Evolutionary conservation across 306 rosid genomes (phyloP), one percentile per base, ranked within the genome.

Genomic region (Dalbergia cultrata): DNA sequence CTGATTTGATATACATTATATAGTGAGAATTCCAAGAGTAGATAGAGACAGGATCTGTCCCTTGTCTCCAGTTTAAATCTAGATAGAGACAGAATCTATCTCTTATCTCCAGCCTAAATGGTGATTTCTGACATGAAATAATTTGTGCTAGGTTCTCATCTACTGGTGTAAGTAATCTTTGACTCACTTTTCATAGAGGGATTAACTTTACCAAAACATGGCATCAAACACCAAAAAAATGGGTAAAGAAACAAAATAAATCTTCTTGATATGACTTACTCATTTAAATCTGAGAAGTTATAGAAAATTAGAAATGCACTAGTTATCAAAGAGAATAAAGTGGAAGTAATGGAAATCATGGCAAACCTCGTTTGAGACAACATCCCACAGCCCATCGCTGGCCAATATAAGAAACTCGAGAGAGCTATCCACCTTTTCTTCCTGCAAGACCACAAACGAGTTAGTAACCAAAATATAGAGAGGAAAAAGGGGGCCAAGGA

Each of bases 311-410:
- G 31, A 81, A 67, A 58, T 60, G 76, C 72, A 26, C 11, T n/a
- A 43, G 18, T 66, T 13, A 50, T 77, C 43, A 14, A 26, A 72
- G 8, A 4, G 52, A 52, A 16, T 39, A 67, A 63, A 22, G 47
- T 7, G 65, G 33, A 62, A 66, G 34, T 17, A 60, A 22, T 58
- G 50, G 77, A 78, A 82, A 74, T 69, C 41, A 60, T 41, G 64
- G 76, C 79, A 52, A 76, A 95, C 99, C 99, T 95, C 98, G 8
- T 95, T 95, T 63, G 94, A 74, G 88, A 95, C 99, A 61, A 95
- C 99, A 82, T 93, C 99, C 98, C 99, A 95, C 65, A 95, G 86
- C 50, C 99, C 99, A 71, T 95, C 99, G 72, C 99, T 95, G 21
- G 99, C 99, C 82, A 95, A 86, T 77, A 95, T 95, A 77, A 95